Conservation (phyloP, 2,329 filamentous ascomycete species). For the Xylariaceae sp. region DNA sequence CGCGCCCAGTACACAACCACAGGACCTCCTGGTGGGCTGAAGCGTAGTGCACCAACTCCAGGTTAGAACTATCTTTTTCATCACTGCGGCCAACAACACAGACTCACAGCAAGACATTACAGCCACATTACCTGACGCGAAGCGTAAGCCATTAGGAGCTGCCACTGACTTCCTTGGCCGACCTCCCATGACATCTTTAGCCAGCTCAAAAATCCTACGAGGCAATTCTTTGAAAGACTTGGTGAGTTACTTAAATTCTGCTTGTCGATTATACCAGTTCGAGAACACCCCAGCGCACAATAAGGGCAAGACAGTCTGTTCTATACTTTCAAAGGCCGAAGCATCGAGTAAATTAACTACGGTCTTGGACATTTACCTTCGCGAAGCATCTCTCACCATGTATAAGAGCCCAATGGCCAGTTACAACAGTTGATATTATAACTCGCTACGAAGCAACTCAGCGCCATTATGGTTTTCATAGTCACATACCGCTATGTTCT, state of each 20-base stretch:
- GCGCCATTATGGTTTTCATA: constrained; percentile 6
- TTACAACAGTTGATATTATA: not conserved
- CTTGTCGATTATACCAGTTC: not conserved
- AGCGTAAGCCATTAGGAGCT: constrained; percentile 64
- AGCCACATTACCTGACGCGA: constrained; percentile 63
- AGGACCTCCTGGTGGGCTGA: constrained; percentile 47
- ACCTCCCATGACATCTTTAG: constrained; percentile 47
- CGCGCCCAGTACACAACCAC: constrained; percentile 52
- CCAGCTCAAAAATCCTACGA: constrained; percentile 51
- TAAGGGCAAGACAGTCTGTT: too few relatives aligned
- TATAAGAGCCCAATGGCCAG: too few relatives aligned
- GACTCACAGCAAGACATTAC: constrained; percentile 29
- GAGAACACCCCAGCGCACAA: too few relatives aligned
- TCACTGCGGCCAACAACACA: constrained; percentile 15
- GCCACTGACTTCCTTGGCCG: constrained; percentile 53
- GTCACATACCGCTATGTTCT: constrained; percentile 3
- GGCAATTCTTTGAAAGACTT: constrained; percentile 48
- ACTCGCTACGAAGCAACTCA: not conserved
- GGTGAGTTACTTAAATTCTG: constrained; percentile 29
- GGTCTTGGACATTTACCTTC: too few relatives aligned
- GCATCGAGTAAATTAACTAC: too few relatives aligned
- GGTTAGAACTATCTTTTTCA: constrained; percentile 42
- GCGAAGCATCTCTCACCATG: too few relatives aligned
- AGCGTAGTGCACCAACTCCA: constrained; percentile 57
- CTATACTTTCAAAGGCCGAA: too few relatives aligned